Percentiles rank a stretch among this genome's conserved stretches.
phyloP scores from a whole-genome alignment of 2,329 filamentous ascomycete genomes.

The Neopestalotiopsis sp. region DNA sequence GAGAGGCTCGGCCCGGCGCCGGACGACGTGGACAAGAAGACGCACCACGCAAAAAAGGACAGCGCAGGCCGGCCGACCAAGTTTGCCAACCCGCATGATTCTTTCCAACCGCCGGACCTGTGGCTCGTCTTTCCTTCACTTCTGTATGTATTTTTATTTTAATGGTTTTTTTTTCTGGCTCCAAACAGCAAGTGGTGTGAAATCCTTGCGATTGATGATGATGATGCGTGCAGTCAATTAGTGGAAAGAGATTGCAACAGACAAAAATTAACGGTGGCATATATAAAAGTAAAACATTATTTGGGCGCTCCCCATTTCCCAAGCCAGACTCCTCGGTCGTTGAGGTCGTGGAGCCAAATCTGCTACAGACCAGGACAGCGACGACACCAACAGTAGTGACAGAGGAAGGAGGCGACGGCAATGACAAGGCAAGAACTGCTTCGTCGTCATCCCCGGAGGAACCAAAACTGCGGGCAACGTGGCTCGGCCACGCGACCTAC shows the following conservation, averaged over 20 bases:
- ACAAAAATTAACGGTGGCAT: too few relatives aligned
- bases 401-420: slow-evolving; percentile 36
- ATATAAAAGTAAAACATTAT: background rate
- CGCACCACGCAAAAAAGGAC: slow-evolving; percentile 52
- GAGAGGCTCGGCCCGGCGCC: slow-evolving; percentile 25
- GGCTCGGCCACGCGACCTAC: slow-evolving; percentile 95
- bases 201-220: too few relatives aligned
- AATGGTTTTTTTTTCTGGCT: too few relatives aligned
- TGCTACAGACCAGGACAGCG: background rate
- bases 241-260: too few relatives aligned
- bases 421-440: too few relatives aligned
- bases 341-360: slow-evolving; percentile 7
- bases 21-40: slow-evolving; percentile 48
- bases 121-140: slow-evolving; percentile 6
- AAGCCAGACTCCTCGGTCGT: slow-evolving; percentile 1
- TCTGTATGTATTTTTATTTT: background rate
- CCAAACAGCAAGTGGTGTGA: background rate
- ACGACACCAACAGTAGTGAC: background rate
- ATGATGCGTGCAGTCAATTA: too few relatives aligned
- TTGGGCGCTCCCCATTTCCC: slow-evolving; percentile 3
- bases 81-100: slow-evolving; percentile 41
- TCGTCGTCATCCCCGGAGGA: slow-evolving; percentile 30
- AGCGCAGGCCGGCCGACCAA: slow-evolving; percentile 44
- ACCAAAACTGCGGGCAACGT: slow-evolving; percentile 77
- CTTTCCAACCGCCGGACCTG: background rate